Base-by-base conservation (phyloP, 441 rosid species). In the Erysimum pusillum region DNA sequence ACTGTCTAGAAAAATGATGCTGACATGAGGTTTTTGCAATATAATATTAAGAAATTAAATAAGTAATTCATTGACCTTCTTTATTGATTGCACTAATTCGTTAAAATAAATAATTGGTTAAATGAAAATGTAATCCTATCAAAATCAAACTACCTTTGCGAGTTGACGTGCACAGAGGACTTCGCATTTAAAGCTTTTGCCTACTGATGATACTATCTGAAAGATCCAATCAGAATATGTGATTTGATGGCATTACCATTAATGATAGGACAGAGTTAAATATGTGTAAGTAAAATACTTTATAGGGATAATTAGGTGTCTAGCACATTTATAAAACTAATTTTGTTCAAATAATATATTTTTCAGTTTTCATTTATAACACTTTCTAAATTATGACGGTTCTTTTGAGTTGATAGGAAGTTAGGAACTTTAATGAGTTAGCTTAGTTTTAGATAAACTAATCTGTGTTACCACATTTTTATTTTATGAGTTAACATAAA, bases 111-210 rank as follows among this genome's bases (percentile, higher is more conserved):
- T 12, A 14, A 34, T 9, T 9, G 2, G 25, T 31, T 64, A 5
- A 36, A 49, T 61, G 32, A 51, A 61, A 63, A 38, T 62, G 20
- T 39, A 41, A 52, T 44, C 14, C 22, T 41, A 58, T 44, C n/a
- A 57, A 32, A 57, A 22, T 52, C 44, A 73, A 73, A 17, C 69
- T 10, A 36, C 65, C 66, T 61, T 65, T 35, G 13, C 48, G 35
- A 74, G 77, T 45, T 74, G 77, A 56, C 71, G 65, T 74, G 65
- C 20, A n/a, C 15, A 45, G 13, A 64, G 38, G 18, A 54, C 56
- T 36, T 39, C 2, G 36, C 70, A 45, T 41, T 28, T 18, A 52
- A 51, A 62, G 61, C 67, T 49, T 20, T 59, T 13, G 35, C 18
- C 46, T 9, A 35, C 15, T 56, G 48, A 34, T 53, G 34, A 15